phyloP scores from a whole-genome alignment of 1,139 yeast genomes.

The Chernovozyma sophiae-reginae region DNA sequence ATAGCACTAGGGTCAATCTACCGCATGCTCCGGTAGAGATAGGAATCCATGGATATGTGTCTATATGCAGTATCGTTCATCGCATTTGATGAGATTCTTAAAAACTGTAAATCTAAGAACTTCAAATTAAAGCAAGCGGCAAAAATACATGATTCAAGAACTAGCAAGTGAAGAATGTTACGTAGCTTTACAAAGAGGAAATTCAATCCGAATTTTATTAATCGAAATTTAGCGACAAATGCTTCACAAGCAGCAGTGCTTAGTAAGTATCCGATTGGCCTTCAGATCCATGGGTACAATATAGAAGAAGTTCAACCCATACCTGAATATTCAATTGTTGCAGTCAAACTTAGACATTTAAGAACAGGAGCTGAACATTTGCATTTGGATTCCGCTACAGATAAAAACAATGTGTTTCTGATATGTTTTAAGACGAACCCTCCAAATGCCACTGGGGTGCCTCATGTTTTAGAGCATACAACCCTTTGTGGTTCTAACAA shows the following conservation, averaged over 20 bases:
- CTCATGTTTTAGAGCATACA: conserved; percentile 93
- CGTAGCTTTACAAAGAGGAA: too few species aligned
- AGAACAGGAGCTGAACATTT: conserved; percentile 76
- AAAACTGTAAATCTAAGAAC: too few species aligned
- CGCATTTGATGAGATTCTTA: too few species aligned
- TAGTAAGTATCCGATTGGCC: conserved; percentile 61
- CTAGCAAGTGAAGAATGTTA: too few species aligned
- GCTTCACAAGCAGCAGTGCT: conserved; percentile 6
- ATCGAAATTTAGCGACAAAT: background rate
- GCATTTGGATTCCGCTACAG: conserved; percentile 74
- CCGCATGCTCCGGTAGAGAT: too few species aligned
- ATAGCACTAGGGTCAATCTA: too few species aligned
- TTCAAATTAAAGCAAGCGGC: too few species aligned
- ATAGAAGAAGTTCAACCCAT: conserved; percentile 61
- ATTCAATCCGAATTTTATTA: too few species aligned
- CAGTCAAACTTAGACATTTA: conserved; percentile 65
- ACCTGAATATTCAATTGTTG: conserved; percentile 80
- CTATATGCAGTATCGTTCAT: too few species aligned
- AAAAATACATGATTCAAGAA: too few species aligned
- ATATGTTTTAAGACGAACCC: conserved; percentile 93
- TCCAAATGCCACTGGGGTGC: conserved; percentile 89
- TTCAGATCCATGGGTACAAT: conserved; percentile 57
- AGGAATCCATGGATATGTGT: too few species aligned
- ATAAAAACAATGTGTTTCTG: conserved; percentile 81
- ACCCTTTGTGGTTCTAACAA: conserved; percentile 89